phyloP scores from a whole-genome alignment of 768 basidiomycete genomes.

The Solioccasus polychromus region DNA sequence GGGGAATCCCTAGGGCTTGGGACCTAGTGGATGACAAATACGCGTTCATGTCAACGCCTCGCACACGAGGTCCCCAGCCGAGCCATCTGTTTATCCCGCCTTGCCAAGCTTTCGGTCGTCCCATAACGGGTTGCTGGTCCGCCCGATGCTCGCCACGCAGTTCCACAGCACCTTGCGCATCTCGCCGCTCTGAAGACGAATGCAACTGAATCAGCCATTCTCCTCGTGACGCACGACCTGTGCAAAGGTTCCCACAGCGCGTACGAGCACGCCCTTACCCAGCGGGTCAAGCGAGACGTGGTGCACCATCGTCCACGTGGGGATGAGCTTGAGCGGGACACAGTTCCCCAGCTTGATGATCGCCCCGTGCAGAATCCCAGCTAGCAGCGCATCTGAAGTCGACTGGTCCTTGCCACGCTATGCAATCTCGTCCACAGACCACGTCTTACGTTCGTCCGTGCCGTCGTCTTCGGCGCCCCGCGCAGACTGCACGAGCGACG shows the following conservation, averaged over 20 bases:
- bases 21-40: no score
- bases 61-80: constrained; percentile 78
- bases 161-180: constrained; percentile 78
- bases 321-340: constrained; percentile 86
- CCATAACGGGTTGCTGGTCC: constrained; percentile 89
- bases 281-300: constrained; percentile 72
- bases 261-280: constrained; percentile 79
- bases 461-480: constrained; percentile 21
- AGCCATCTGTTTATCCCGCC: constrained; percentile 90
- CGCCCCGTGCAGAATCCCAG: constrained; percentile 79
- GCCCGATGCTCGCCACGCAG: constrained; percentile 87
- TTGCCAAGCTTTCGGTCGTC: constrained; percentile 84
- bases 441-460: constrained; percentile 7
- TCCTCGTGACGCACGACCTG: constrained; percentile 79
- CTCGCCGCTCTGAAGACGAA: constrained; percentile 90
- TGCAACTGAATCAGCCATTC: constrained; percentile 68
- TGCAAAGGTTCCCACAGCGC: constrained; percentile 85
- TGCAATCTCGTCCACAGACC: constrained; percentile 21
- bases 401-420: constrained; percentile 24
- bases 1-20: no score
- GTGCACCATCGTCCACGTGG: constrained; percentile 89
- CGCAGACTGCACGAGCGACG: constrained; percentile 55
- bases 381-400: constrained; percentile 63
- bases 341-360: constrained; percentile 92
- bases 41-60: constrained; percentile 98